A percentile compares a stretch with the other conserved stretches of the same genome.
Evolutionary conservation across 305 asterid species (phyloP).

Genomic region (Fraxinus paxiana): DNA sequence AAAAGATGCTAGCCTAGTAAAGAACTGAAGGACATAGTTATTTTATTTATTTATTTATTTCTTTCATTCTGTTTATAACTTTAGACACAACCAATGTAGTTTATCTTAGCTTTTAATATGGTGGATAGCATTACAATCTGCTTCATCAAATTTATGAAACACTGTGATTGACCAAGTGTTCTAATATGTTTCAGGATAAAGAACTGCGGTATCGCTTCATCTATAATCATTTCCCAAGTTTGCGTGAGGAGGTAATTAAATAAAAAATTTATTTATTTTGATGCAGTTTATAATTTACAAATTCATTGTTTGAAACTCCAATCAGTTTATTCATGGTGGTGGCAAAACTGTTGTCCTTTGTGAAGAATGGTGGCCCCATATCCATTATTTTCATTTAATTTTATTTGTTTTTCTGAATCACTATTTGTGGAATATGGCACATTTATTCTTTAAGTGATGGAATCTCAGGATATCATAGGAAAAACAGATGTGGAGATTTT

Average conservation of each 20-base stretch:
- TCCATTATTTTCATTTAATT: neutral
- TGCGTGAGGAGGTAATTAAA: conserved; percentile 67
- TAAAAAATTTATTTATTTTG: neutral
- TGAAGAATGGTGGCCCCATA: neutral
- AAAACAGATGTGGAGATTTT: conserved; percentile 85
- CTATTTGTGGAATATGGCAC: neutral
- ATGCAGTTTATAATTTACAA: neutral
- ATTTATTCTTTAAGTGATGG: conserved; percentile 8
- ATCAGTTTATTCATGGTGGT: neutral
- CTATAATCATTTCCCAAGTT: conserved; percentile 87
- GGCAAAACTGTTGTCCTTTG: neutral
- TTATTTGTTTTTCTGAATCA: neutral
- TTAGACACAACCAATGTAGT: neutral
- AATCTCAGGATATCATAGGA: conserved; percentile 78
- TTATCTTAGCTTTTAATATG: neutral
- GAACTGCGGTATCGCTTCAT: conserved; percentile 82
- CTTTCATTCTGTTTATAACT: neutral
- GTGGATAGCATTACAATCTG: neutral
- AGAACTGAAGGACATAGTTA: neutral
- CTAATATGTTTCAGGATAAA: conserved; percentile 50
- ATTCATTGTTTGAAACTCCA: neutral
- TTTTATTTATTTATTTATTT: neutral
- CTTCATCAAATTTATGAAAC: neutral
- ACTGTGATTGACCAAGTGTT: neutral
- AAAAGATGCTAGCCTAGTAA: neutral